Evolutionary conservation across 2,329 filamentous ascomycete genomes (phyloP).

Genomic region (Claviceps sp.): DNA sequence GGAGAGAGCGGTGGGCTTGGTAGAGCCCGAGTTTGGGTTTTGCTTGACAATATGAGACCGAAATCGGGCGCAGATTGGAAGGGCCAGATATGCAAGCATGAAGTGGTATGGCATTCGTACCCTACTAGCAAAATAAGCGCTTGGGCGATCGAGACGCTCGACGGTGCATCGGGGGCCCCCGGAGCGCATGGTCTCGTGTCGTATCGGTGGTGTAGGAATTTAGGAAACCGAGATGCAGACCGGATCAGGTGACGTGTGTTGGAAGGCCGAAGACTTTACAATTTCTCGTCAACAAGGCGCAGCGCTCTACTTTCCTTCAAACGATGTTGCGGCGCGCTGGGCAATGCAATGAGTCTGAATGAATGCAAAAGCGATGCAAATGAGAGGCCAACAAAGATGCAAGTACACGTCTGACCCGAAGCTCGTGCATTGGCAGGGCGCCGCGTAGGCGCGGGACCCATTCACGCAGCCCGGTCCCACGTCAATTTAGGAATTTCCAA

Average conservation of each 20-base stretch:
- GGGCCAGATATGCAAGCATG: not conserved
- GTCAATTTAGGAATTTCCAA: no score
- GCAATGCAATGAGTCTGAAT: no score
- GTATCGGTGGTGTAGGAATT: not conserved
- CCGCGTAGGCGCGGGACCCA: no score
- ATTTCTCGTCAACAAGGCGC: not conserved
- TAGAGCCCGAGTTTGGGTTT: not conserved
- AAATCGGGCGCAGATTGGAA: no score
- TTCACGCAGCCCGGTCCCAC: no score
- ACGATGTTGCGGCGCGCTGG: no score
- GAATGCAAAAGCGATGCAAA: no score
- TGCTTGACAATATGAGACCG: not conserved
- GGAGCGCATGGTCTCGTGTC: slow-evolving; percentile 25
- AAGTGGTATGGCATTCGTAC: slow-evolving; percentile 33
- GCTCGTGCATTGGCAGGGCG: no score
- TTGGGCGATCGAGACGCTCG: slow-evolving; percentile 84
- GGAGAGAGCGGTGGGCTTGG: not conserved
- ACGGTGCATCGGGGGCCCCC: slow-evolving; percentile 54
- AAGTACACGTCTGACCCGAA: no score
- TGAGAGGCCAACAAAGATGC: no score
- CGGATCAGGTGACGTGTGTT: not conserved
- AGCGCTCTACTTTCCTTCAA: not conserved
- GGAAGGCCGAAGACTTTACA: not conserved
- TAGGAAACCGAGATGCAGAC: not conserved
- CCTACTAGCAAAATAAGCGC: slow-evolving; percentile 79